Evolutionary conservation across 2,329 filamentous ascomycete species (phyloP).

Genomic region (Neonectria sp.): DNA sequence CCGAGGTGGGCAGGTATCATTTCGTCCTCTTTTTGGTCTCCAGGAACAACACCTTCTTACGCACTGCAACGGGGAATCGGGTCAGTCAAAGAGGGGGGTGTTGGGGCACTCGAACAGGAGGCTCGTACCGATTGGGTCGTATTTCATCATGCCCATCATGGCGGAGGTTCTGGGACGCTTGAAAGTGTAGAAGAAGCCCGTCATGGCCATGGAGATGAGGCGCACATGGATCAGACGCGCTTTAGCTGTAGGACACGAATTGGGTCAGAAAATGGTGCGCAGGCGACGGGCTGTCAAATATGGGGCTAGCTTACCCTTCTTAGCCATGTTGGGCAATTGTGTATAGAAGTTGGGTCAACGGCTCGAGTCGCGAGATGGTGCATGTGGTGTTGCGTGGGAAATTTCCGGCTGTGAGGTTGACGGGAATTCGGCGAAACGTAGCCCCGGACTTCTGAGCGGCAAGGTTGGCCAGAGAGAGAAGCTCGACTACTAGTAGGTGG

Average conservation of each 20-base stretch:
- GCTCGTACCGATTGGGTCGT: conserved; percentile 89
- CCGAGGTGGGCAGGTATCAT: conserved; percentile 49
- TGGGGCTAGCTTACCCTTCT: conserved; percentile 43
- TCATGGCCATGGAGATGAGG: conserved; percentile 98
- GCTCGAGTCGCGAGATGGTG: conserved; percentile 32
- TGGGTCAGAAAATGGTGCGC: conserved; percentile 22
- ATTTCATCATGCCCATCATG: conserved; percentile 98
- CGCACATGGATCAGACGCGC: conserved; percentile 94
- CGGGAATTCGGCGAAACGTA: conserved; percentile 40
- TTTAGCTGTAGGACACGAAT: conserved; percentile 73
- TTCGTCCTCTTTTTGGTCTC: conserved; percentile 88
- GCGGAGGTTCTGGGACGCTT: conserved; percentile 84
- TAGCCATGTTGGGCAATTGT: conserved; percentile 44
- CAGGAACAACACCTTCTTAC: conserved; percentile 95
- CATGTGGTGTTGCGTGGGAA: conserved; percentile 39
- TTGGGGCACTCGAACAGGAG: background rate
- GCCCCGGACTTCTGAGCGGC: conserved; percentile 28
- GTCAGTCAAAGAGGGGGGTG: conserved; percentile 1
- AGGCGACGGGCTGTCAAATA: background rate
- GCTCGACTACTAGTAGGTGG: background rate
- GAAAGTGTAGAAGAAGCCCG: conserved; percentile 96
- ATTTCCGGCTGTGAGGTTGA: conserved; percentile 42
- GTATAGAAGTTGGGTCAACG: conserved; percentile 28
- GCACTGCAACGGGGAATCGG: conserved; percentile 69
- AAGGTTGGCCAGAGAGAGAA: conserved; percentile 20